phyloP scores from a whole-genome alignment of 2,329 filamentous ascomycete species.

The Diaporthe australafricana region DNA sequence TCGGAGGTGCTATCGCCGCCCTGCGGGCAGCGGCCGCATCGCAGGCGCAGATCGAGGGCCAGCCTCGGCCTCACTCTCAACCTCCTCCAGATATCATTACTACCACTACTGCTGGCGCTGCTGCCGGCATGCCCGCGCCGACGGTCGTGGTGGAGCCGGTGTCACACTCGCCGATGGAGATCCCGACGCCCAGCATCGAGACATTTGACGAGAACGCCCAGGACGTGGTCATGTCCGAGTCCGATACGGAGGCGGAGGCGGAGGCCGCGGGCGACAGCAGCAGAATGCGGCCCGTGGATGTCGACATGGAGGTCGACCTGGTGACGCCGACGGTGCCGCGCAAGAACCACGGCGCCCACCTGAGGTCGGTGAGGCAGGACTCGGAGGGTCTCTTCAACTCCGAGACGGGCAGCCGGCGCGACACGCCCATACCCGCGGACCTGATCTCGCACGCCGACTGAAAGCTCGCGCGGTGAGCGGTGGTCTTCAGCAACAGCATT shows the following conservation, averaged over 20 bases:
- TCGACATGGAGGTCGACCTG: conserved; percentile 50
- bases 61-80: conserved; percentile 45
- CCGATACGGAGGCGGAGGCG: conserved; percentile 50
- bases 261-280: conserved; percentile 40
- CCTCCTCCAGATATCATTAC: neutral
- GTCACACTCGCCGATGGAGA: conserved; percentile 43
- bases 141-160: conserved; percentile 35
- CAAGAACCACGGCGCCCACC: conserved; percentile 29
- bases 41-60: conserved; percentile 41
- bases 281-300: conserved; percentile 40
- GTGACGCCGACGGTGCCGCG: conserved; percentile 53
- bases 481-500: no score
- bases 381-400: conserved; percentile 45
- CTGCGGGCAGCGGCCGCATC: conserved; percentile 45
- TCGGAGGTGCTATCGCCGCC: conserved; percentile 57
- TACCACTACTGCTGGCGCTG: neutral
- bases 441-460: conserved; percentile 37
- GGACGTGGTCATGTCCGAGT: conserved; percentile 63
- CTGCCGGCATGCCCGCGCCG: conserved; percentile 5
- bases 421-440: conserved; percentile 51
- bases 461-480: neutral
- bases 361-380: conserved; percentile 40
- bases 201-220: conserved; percentile 45
- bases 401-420: conserved; percentile 46
- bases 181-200: conserved; percentile 56